Evolutionary conservation across 2,329 filamentous ascomycete genomes (phyloP).

Genomic region (Podosphaera fusca): DNA sequence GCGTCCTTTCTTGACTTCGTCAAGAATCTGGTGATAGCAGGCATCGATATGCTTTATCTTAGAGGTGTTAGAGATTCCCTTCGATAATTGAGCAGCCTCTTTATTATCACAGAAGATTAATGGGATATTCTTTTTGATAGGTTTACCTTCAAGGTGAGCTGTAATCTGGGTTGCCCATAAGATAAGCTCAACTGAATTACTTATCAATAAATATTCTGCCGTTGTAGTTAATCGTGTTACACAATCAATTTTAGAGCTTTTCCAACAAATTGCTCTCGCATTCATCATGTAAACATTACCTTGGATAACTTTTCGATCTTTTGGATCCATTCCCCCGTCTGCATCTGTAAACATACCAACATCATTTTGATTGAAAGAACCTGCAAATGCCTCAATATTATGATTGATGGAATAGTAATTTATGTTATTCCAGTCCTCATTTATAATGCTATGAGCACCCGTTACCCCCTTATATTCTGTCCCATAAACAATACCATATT

Average conservation of each 20-base stretch:
- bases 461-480: background rate
- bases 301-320: background rate
- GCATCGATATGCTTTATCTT: background rate
- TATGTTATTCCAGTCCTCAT: background rate
- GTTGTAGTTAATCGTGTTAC: background rate
- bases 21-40: background rate
- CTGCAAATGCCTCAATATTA: background rate
- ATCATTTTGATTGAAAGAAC: background rate
- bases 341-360: background rate
- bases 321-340: background rate
- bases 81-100: background rate
- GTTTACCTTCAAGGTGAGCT: background rate
- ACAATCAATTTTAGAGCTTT: background rate
- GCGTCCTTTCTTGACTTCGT: background rate
- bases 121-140: background rate
- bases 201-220: background rate
- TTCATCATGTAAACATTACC: background rate
- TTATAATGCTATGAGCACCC: background rate
- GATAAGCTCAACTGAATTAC: background rate
- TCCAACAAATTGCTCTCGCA: background rate
- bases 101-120: background rate
- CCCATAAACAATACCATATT: background rate
- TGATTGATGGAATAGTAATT: background rate
- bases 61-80: background rate
- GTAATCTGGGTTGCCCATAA: background rate